Evolutionary conservation across 1,284 basidiomycete species (phyloP), one percentile per base, ranked within the genome.

Genomic region (Malassezia vespertilionis): DNA sequence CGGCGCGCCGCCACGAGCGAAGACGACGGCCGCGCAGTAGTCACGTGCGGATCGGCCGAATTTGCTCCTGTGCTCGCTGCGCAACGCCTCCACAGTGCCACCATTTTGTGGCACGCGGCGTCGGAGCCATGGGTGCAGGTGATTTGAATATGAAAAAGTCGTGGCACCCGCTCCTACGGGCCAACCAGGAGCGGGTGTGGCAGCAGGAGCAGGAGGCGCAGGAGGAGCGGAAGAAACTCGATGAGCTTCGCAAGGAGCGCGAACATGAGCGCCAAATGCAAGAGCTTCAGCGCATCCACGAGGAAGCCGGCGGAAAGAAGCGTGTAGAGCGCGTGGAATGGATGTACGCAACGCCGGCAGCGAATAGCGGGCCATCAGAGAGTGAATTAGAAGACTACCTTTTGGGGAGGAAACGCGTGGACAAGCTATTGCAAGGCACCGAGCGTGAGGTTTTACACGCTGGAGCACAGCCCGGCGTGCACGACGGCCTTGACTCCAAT

Each of bases 141-240:
- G 86, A 89, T 72, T 76, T 88, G 73, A 87, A 87, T 68, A 90
- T 90, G 88, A 95, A 93, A 46, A 63, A 68, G 63, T 60, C 86
- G 59, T 95, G 90, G 89, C 89, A 95, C 73, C 87, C 88, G 78
- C 84, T 91, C 78, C 85, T 95, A 75, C 75, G 91, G 75, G 87
- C 86, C 72, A 93, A 95, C 76, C 90, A 96, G 82, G 88, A 95
- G 81, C 81, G 83, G 78, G 91, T 97, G 65, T 97, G 93, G 91
- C 80, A 95, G 54, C 84, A 91, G 73, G 91, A 97, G 75, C 88
- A 93, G 79, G 83, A 86, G 71, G 88, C 88, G 50, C 80, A 90
- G 45, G 91, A 91, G 67, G 91, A 97, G 74, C 93, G 91, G 76
- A 96, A 95, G 79, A 91, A 90, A 70, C 78, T 95, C 4, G 86